Evolutionary conservation across 306 rosid species (phyloP).

Genomic region (Vicia sativa): DNA sequence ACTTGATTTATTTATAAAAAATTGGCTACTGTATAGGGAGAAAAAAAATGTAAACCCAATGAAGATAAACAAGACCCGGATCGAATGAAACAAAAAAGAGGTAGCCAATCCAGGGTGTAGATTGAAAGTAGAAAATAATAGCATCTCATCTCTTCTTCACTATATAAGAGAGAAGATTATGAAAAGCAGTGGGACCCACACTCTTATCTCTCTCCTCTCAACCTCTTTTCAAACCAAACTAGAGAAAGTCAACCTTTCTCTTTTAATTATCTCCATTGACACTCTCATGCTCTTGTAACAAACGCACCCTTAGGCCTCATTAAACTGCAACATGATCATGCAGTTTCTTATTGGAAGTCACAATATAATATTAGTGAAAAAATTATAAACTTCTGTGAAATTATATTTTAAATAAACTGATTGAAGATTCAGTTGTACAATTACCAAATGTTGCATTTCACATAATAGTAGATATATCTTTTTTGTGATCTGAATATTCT

Average conservation of each 20-base stretch:
- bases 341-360: neutral
- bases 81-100: too few species aligned
- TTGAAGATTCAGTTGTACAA: conserved; percentile 23
- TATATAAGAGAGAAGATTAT: neutral
- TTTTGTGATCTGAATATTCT: conserved; percentile 21
- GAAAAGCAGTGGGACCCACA: neutral
- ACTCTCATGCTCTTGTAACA: neutral
- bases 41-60: too few species aligned
- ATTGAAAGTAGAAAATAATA: neutral
- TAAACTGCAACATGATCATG: conserved; percentile 10
- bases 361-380: too few species aligned
- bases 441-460: conserved; percentile 9
- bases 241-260: neutral
- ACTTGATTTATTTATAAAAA: too few species aligned
- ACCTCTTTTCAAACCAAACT: neutral
- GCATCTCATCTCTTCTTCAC: neutral
- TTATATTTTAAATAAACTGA: neutral
- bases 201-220: neutral
- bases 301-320: neutral
- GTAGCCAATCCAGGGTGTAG: neutral
- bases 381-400: too few species aligned
- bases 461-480: conserved; percentile 16
- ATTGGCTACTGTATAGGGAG: too few species aligned
- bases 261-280: neutral
- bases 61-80: too few species aligned